Evolutionary conservation across 1,139 yeast genomes (phyloP).

Genomic region (Debaryomyces subglobosus): DNA sequence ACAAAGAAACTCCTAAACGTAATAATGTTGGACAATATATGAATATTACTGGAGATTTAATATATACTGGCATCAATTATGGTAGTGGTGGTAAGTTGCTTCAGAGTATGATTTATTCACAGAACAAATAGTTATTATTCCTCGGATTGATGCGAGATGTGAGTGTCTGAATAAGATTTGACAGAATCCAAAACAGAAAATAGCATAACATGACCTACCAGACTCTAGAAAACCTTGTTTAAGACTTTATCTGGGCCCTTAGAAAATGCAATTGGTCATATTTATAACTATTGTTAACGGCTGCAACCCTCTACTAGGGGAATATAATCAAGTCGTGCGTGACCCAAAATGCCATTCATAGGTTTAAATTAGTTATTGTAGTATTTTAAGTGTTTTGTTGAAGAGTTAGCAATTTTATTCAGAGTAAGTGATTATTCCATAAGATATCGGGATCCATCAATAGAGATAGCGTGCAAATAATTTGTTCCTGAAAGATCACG

Average conservation of each 20-base stretch:
- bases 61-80: no score
- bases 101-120: no score
- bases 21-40: no score
- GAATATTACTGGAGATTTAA: no score
- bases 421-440: not conserved
- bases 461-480: not conserved
- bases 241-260: not conserved
- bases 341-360: not conserved
- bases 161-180: not conserved
- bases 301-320: not conserved
- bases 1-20: no score
- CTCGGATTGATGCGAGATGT: no score
- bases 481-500: not conserved
- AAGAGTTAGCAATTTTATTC: constrained; percentile 4
- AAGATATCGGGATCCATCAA: constrained; percentile 1
- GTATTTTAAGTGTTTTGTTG: not conserved
- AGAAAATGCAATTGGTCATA: no score
- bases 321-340: not conserved
- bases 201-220: not conserved
- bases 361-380: constrained; percentile 2
- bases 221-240: not conserved
- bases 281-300: not conserved
- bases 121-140: no score
- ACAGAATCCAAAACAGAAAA: not conserved
- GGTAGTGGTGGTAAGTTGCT: no score